Evolutionary conservation across 2,329 filamentous ascomycete species (phyloP), one percentile per base, ranked within the genome.

Genomic region (Chaetomium strumarium): DNA sequence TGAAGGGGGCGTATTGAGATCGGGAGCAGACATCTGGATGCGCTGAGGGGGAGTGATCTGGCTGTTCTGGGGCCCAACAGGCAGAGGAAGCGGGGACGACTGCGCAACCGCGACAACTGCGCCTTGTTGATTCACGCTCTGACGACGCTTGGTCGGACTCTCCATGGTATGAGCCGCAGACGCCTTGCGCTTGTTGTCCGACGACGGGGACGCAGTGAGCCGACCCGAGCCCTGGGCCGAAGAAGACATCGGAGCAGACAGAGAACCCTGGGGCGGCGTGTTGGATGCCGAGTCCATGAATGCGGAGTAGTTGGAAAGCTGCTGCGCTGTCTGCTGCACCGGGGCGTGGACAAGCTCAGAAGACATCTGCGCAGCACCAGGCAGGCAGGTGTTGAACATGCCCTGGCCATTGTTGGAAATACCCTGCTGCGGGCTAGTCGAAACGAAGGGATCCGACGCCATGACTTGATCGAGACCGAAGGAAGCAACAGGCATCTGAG

Each of bases 161-260:
- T 53, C 46, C 11, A 12, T 31, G 33, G 34, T 40, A 12, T 46
- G 30, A 11, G 14, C 8, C 14, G 19, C 24, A 3, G 34, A 11
- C 8, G 39, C 49, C 44, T 53, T 57, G 49, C 55, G 55, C 50
- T 57, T 57, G 46, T 51, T 49, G n/a, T 50, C 49, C 10, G 41
- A 38, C 8, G 42, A 44, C 5, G 46, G 52, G 9, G 48, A 46
- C 3, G 33, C 24, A 3, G 17, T 2, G 13, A 31, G 2, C 2
- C 33, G 36, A 13, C 33, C 11, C 5, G 40, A 20, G 9, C 3
- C 2, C 7, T 31, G n/a, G 2, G 30, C 16, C 14, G 46, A 39
- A n/a, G 38, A n/a, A n/a, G 44, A 36, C 10, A 3, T 14, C 10
- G 31, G n/a, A 4, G 5, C 33, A 13, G 24, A 5, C 13, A 36